These are phyloP conservation scores for Mycena metata DNA, from an alignment of 768 basidiomycete genomes.

Conservation along the genomic window DNA sequence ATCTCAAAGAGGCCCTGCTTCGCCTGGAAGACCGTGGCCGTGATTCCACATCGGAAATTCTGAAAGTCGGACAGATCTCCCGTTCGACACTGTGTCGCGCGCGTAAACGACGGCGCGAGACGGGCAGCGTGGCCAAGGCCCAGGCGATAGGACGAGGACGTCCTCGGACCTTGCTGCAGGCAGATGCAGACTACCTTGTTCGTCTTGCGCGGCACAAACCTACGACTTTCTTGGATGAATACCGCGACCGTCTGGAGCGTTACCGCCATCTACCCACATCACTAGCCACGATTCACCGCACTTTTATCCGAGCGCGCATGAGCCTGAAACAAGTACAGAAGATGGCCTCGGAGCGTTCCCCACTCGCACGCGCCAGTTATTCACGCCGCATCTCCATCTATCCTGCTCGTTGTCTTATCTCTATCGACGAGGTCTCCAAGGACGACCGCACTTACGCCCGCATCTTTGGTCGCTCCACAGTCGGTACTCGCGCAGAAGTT, in stretches of 20 bases:
- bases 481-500: slow-evolving; percentile 36
- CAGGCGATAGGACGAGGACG: slow-evolving; percentile 9
- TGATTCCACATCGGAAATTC: too few species aligned
- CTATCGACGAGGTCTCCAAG: slow-evolving; percentile 47
- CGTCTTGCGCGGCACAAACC: slow-evolving; percentile 21
- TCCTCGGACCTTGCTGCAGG: background rate
- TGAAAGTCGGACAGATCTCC: too few species aligned
- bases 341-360: slow-evolving; percentile 29
- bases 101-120: background rate
- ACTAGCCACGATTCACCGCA: slow-evolving; percentile 33
- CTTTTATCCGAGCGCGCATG: slow-evolving; percentile 20
- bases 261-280: slow-evolving; percentile 32
- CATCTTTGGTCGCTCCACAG: slow-evolving; percentile 36
- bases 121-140: slow-evolving; percentile 24
- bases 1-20: too few species aligned
- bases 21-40: too few species aligned
- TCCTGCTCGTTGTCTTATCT: slow-evolving; percentile 16
- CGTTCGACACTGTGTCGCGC: slow-evolving; percentile 24
- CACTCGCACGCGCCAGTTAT: slow-evolving; percentile 20
- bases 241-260: slow-evolving; percentile 12
- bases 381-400: slow-evolving; percentile 24
- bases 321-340: slow-evolving; percentile 33
- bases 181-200: slow-evolving; percentile 21
- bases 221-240: slow-evolving; percentile 29
- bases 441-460: slow-evolving; percentile 41